These are phyloP conservation scores for Mucor plumbeus DNA, from an alignment of 371 early-diverging fungal genomes.

Conservation along the genomic window DNA sequence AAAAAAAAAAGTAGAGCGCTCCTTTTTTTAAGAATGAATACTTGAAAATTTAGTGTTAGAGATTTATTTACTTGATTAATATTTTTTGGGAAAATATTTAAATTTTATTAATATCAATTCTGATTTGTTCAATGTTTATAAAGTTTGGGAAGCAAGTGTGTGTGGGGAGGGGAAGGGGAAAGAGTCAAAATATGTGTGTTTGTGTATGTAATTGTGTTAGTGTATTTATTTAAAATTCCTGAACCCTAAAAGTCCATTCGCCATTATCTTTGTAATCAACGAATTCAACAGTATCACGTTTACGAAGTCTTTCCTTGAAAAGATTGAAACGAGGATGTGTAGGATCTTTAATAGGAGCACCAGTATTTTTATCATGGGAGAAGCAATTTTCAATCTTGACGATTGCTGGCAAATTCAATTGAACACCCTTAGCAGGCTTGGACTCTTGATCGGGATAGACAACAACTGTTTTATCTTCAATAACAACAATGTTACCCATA, in stretches of 20 bases:
- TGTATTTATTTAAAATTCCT: slow-evolving; percentile 72
- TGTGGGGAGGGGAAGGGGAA: too few species aligned
- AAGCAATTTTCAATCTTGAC: slow-evolving; percentile 83
- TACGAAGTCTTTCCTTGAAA: slow-evolving; percentile 73
- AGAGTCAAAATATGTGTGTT: too few species aligned
- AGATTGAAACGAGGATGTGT: slow-evolving; percentile 72
- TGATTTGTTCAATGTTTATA: too few species aligned
- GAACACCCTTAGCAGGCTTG: slow-evolving; percentile 85
- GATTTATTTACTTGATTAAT: too few species aligned
- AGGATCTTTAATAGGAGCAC: slow-evolving; percentile 68
- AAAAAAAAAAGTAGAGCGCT: too few species aligned
- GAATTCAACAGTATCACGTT: slow-evolving; percentile 75
- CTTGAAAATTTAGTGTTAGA: too few species aligned
- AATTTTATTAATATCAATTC: too few species aligned
- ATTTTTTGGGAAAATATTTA: too few species aligned
- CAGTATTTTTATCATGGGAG: slow-evolving; percentile 78
- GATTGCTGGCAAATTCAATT: slow-evolving; percentile 88
- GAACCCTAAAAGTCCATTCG: slow-evolving; percentile 87
- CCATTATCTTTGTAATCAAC: slow-evolving; percentile 77
- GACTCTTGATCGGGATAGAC: slow-evolving; percentile 83
- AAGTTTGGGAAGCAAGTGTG: too few species aligned
- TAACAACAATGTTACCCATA: slow-evolving; percentile 78
- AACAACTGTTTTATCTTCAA: slow-evolving; percentile 69
- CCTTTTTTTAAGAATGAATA: too few species aligned
- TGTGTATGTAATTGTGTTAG: slow-evolving; percentile 2